Conservation (phyloP, 257 asterid genomes). For the Salvia hispanica region DNA sequence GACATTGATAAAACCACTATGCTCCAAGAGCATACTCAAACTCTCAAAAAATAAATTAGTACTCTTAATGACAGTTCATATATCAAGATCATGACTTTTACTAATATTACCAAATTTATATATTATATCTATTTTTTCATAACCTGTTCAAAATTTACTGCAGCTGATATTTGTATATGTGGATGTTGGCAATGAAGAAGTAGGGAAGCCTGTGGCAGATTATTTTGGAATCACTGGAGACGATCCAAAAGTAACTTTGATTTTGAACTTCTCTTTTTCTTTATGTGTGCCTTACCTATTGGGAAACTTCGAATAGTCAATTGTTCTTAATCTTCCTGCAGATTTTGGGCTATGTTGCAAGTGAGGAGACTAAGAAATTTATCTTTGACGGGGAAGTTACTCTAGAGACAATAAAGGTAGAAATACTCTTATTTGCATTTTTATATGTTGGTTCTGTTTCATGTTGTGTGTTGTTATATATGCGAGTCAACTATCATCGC, state of each 20-base stretch:
- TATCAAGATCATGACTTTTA: slow-evolving; percentile 9
- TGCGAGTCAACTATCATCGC: background rate
- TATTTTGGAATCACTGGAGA: slow-evolving; percentile 79
- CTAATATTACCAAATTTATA: slow-evolving; percentile 2
- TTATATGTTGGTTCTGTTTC: slow-evolving; percentile 5
- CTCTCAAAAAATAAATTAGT: too few species aligned
- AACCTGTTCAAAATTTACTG: slow-evolving; percentile 30
- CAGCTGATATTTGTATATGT: slow-evolving; percentile 79
- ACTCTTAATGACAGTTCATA: background rate
- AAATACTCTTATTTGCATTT: slow-evolving; percentile 23
- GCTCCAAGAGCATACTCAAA: background rate
- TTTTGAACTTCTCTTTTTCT: slow-evolving; percentile 26
- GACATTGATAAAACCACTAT: background rate
- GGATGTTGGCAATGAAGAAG: slow-evolving; percentile 76
- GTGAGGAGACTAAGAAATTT: slow-evolving; percentile 64
- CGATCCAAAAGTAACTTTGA: slow-evolving; percentile 59
- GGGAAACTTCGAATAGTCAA: slow-evolving; percentile 6
- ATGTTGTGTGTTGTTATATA: slow-evolving; percentile 13
- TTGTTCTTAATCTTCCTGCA: slow-evolving; percentile 35
- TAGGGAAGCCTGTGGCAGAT: slow-evolving; percentile 85
- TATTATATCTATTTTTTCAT: slow-evolving; percentile 8
- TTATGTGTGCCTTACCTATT: slow-evolving; percentile 20
- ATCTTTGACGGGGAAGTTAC: slow-evolving; percentile 59
- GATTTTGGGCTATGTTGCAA: slow-evolving; percentile 70
- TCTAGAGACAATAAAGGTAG: slow-evolving; percentile 74